phyloP scores from a whole-genome alignment of 768 basidiomycete genomes.

The Amanita molliuscula region DNA sequence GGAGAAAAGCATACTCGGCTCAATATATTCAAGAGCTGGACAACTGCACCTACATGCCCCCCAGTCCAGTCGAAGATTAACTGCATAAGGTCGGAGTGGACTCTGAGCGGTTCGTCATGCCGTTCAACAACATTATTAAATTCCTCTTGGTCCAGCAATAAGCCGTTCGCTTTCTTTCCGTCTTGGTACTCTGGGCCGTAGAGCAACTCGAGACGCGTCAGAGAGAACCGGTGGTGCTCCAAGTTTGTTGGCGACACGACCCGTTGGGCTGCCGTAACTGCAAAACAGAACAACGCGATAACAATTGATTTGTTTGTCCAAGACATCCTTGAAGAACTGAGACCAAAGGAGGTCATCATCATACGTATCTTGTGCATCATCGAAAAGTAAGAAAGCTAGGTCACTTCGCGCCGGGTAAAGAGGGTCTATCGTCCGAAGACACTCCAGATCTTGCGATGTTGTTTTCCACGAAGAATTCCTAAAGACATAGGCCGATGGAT shows the following conservation, averaged over 20 bases:
- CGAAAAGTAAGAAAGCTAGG: neutral
- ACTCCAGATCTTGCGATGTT: neutral
- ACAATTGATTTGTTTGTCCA: neutral
- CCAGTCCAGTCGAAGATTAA: neutral
- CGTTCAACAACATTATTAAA: neutral
- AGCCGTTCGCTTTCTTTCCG: neutral
- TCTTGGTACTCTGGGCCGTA: neutral
- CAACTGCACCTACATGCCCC: neutral
- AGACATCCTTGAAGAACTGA: neutral
- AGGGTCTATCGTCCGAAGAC: neutral
- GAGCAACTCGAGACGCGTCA: neutral
- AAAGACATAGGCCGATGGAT: neutral
- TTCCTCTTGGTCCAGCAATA: neutral
- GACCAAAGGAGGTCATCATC: neutral
- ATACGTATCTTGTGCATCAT: constrained; percentile 1
- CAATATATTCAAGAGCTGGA: neutral
- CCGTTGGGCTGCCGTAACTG: neutral
- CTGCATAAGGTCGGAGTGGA: neutral
- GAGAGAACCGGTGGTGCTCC: neutral
- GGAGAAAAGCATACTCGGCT: neutral
- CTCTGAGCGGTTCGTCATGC: neutral
- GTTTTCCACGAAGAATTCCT: neutral
- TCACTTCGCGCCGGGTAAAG: neutral
- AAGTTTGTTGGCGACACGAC: neutral
- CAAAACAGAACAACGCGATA: neutral